These are phyloP conservation scores for Cucurbita maxima DNA, from an alignment of 306 rosid genomes.

Conservation along the genomic window DNA sequence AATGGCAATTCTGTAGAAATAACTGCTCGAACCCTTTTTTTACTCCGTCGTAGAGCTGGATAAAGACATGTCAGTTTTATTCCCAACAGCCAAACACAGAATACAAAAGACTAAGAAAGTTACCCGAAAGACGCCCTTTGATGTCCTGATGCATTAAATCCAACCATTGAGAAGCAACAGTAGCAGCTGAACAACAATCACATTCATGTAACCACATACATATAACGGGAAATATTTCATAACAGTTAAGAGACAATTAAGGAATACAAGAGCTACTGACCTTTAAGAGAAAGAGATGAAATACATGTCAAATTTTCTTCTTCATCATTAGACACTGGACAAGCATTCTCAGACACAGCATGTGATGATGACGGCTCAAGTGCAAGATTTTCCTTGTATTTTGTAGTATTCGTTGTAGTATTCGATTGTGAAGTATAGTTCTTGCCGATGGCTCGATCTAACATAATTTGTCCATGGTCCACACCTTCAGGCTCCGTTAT, in stretches of 20 bases:
- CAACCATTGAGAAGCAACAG: constrained; percentile 93
- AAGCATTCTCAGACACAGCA: constrained; percentile 33
- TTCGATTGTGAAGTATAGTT: constrained; percentile 23
- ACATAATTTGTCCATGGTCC: constrained; percentile 14
- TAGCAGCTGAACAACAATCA: constrained; percentile 64
- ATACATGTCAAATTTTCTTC: constrained; percentile 33
- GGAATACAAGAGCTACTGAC: constrained; percentile 13
- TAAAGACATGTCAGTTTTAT: not conserved
- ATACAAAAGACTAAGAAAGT: not conserved
- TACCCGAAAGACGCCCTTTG: constrained; percentile 86
- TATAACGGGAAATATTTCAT: not conserved
- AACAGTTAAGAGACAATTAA: not conserved
- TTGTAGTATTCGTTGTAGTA: constrained; percentile 14
- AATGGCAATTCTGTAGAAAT: constrained; percentile 70
- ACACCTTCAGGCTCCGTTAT: constrained; percentile 21
- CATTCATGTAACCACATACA: not conserved
- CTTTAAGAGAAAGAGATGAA: constrained; percentile 69
- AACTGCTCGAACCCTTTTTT: constrained; percentile 68
- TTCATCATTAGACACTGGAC: constrained; percentile 44
- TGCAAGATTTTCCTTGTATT: constrained; percentile 36
- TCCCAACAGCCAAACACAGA: not conserved
- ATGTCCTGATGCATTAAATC: constrained; percentile 75
- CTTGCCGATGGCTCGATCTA: constrained; percentile 25
- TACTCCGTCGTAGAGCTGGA: constrained; percentile 74
- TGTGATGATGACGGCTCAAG: constrained; percentile 46